Evolutionary conservation across 2,329 filamentous ascomycete genomes (phyloP).

Genomic region (Claviceps fusiformis): DNA sequence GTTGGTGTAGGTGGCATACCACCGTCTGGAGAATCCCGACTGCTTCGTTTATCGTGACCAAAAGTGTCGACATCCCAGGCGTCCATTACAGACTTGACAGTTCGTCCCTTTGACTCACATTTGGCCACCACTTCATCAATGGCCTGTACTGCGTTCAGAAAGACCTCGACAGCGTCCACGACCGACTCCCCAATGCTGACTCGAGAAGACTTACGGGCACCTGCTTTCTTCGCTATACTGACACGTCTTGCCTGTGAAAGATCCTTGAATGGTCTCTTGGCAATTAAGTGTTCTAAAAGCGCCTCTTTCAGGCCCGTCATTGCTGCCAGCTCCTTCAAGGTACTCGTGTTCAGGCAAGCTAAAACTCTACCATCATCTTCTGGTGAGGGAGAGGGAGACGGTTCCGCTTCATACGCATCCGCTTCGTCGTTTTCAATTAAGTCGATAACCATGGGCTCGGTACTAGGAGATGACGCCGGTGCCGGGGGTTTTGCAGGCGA

Average conservation of each 20-base stretch:
- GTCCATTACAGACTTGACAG: slow-evolving; percentile 31
- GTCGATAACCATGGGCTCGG: slow-evolving; percentile 21
- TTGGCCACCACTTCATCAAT: slow-evolving; percentile 69
- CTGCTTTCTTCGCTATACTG: slow-evolving; percentile 34
- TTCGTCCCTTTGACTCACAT: slow-evolving; percentile 59
- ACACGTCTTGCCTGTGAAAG: slow-evolving; percentile 55
- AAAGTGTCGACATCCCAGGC: slow-evolving; percentile 36
- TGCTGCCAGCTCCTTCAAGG: slow-evolving; percentile 62
- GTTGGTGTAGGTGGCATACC: slow-evolving; percentile 30
- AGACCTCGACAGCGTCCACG: slow-evolving; percentile 46
- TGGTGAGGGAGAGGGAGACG: slow-evolving; percentile 14
- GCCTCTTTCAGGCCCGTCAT: slow-evolving; percentile 63
- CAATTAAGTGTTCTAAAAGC: slow-evolving; percentile 54
- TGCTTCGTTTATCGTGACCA: slow-evolving; percentile 24
- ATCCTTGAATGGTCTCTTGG: slow-evolving; percentile 58
- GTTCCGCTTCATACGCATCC: slow-evolving; percentile 25
- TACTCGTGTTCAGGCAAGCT: slow-evolving; percentile 71
- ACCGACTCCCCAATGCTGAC: slow-evolving; percentile 38
- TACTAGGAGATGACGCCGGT: slow-evolving; percentile 16
- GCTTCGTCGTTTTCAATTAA: slow-evolving; percentile 27
- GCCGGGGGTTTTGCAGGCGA: slow-evolving; percentile 11
- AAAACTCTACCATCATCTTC: slow-evolving; percentile 42
- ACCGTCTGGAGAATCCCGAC: slow-evolving; percentile 17
- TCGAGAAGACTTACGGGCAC: slow-evolving; percentile 31
- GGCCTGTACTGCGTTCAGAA: slow-evolving; percentile 66